These are phyloP conservation scores for Xylariaceae sp. DNA, from an alignment of 2,329 filamentous ascomycete genomes.

Conservation along the genomic window DNA sequence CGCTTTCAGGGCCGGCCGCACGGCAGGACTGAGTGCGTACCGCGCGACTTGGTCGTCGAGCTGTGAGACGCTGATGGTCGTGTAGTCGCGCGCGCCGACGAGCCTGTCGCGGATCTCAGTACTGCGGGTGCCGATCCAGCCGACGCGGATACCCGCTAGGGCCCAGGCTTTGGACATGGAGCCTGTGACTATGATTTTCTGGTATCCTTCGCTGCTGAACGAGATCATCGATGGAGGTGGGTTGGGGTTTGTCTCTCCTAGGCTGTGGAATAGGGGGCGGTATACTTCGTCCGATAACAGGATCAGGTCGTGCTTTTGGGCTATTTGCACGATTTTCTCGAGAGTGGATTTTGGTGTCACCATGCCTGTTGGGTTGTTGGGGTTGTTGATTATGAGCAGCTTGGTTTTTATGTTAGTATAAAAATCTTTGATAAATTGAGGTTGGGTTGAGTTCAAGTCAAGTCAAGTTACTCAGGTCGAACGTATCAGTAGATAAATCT, in stretches of 20 bases:
- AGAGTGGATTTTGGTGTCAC: slow-evolving; percentile 61
- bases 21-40: slow-evolving; percentile 60
- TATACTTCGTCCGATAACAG: slow-evolving; percentile 81
- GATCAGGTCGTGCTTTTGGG: slow-evolving; percentile 58
- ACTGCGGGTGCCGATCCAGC: slow-evolving; percentile 74
- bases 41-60: slow-evolving; percentile 75
- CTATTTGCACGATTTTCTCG: slow-evolving; percentile 58
- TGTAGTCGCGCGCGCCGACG: slow-evolving; percentile 70
- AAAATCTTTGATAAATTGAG: not conserved
- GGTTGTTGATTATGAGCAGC: slow-evolving; percentile 61
- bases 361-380: slow-evolving; percentile 78
- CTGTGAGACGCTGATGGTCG: slow-evolving; percentile 79
- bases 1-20: slow-evolving; percentile 40
- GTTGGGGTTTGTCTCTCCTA: slow-evolving; percentile 40
- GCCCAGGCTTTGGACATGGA: slow-evolving; percentile 85
- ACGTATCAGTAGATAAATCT: not conserved
- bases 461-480: not conserved
- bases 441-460: not conserved
- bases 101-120: slow-evolving; percentile 58
- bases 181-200: slow-evolving; percentile 67
- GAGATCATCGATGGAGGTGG: slow-evolving; percentile 64
- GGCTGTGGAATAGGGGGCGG: slow-evolving; percentile 72
- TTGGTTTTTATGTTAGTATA: slow-evolving; percentile 18
- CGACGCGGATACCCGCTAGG: slow-evolving; percentile 74
- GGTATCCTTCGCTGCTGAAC: slow-evolving; percentile 69